Evolutionary conservation across 257 asterid genomes (phyloP).

Genomic region (Eucommia ulmoides): DNA sequence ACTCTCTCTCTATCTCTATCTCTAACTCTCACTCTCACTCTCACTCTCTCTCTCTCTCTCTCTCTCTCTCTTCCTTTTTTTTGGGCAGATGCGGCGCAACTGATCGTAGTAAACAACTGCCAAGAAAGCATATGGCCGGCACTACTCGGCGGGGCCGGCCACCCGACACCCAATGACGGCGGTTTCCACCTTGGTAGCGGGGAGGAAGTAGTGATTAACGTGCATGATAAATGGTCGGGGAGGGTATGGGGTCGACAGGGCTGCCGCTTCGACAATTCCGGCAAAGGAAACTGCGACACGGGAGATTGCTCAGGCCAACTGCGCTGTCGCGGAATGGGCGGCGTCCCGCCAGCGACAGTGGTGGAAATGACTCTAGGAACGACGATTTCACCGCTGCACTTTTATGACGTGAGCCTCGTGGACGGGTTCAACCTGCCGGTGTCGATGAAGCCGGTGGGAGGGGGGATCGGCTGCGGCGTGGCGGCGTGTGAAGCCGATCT

Average conservation of each 20-base stretch:
- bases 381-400: conserved; percentile 57
- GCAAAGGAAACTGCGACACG: conserved; percentile 62
- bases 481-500: conserved; percentile 76
- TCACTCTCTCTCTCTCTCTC: not conserved
- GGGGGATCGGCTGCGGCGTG: conserved; percentile 76
- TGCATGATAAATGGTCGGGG: conserved; percentile 84
- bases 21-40: not conserved
- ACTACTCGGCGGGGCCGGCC: conserved; percentile 68
- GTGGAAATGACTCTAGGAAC: conserved; percentile 95
- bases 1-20: conserved; percentile 14
- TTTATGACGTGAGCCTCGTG: conserved; percentile 76
- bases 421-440: conserved; percentile 91
- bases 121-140: conserved; percentile 84
- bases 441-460: conserved; percentile 83
- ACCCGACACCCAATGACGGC: conserved; percentile 44
- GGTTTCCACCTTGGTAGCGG: conserved; percentile 58
- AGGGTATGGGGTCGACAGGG: conserved; percentile 77
- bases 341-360: conserved; percentile 82
- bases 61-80: not conserved
- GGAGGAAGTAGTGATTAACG: conserved; percentile 46
- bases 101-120: conserved; percentile 83
- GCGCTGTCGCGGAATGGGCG: conserved; percentile 61
- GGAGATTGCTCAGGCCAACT: conserved; percentile 72
- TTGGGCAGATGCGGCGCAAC: conserved; percentile 62
- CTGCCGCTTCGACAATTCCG: conserved; percentile 38